Evolutionary conservation across 179 eudicot species (phyloP), one percentile per base, ranked within the genome.

Genomic region (Amaranthus tricolor): DNA sequence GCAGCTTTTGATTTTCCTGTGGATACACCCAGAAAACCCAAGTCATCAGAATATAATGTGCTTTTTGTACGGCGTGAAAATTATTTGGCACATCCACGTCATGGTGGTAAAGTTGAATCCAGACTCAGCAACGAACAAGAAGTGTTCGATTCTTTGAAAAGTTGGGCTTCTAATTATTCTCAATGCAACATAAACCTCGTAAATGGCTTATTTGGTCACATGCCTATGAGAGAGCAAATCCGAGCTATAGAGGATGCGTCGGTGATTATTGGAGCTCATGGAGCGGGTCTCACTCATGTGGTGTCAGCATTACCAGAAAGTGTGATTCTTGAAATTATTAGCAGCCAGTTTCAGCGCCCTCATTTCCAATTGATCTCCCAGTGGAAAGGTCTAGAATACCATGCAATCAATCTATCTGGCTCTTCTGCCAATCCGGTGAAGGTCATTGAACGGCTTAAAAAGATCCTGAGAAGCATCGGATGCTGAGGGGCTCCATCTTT

Each of bases 221-320:
- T 95, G 99, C 60, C 91, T 45, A 95, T 95, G 97, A 92, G 85
- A 84, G 99, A 95, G 78, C 99, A 95, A 77, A 76, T 95, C 66
- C 86, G 88, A 71, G 96, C 93, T 47, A 90, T 95, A 59, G 89
- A 90, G 86, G 97, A 95, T 83, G 99, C 99, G 50, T 85, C 85
- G 0, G 96, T 95, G 52, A 92, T 95, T 55, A 81, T 92, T 21
- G 99, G 99, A 44, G 99, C 99, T 76, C 99, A 95, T 76, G 99
- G 99, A 52, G 97, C 99, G 7, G 99, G 97, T 16, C 92, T 95
- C 60, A 95, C 99, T 75, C 97, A 95, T 44, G 88, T 91, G 80
- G 93, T 95, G 55, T 85, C 97, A 53, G 99, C 99, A 44, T 76
- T 83, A n/a, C 89, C 94, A 0, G 80, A 86, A 74, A 80, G 97